Percentiles rank a stretch among this genome's conserved stretches.
Conservation (phyloP, 306 rosid species). For the Pyrus bretschneideri region DNA sequence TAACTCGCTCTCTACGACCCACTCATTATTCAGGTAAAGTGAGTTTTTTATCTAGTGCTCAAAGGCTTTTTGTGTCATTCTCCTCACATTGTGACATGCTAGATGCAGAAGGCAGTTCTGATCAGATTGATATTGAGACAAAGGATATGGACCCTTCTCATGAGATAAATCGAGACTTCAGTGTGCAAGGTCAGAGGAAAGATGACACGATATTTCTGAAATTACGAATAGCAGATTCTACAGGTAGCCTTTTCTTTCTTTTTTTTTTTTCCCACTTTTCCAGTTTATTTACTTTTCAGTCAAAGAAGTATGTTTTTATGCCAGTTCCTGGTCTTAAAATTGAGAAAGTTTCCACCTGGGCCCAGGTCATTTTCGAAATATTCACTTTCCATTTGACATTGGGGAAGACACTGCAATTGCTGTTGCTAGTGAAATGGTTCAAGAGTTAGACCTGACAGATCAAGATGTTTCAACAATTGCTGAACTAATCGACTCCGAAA, state of each 20-base stretch:
- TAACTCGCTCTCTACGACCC: constrained; percentile 34
- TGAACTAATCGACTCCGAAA: constrained; percentile 70
- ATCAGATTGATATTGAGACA: constrained; percentile 22
- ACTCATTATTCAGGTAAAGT: constrained; percentile 35
- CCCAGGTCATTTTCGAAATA: constrained; percentile 73
- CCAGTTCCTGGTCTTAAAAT: neutral
- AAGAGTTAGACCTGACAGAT: constrained; percentile 84
- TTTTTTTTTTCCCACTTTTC: neutral
- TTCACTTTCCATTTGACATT: constrained; percentile 90
- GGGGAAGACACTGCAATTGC: constrained; percentile 77
- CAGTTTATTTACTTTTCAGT: neutral
- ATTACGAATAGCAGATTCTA: constrained; percentile 68
- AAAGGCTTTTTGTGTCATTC: constrained; percentile 6
- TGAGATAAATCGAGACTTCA: constrained; percentile 59
- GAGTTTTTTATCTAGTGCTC: constrained; percentile 3
- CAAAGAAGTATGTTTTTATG: neutral
- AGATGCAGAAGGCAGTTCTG: constrained; percentile 38
- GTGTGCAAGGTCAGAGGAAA: constrained; percentile 78
- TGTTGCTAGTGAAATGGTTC: constrained; percentile 98
- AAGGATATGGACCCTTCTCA: constrained; percentile 23
- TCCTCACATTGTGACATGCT: constrained; percentile 24
- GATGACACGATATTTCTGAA: constrained; percentile 80
- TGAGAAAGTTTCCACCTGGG: constrained; percentile 7
- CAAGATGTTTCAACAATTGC: constrained; percentile 88
- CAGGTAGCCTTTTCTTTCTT: constrained; percentile 41